These are phyloP conservation scores for Coccomyxa sp. DNA, from an alignment of 139 green algal genomes.

Conservation along the genomic window DNA sequence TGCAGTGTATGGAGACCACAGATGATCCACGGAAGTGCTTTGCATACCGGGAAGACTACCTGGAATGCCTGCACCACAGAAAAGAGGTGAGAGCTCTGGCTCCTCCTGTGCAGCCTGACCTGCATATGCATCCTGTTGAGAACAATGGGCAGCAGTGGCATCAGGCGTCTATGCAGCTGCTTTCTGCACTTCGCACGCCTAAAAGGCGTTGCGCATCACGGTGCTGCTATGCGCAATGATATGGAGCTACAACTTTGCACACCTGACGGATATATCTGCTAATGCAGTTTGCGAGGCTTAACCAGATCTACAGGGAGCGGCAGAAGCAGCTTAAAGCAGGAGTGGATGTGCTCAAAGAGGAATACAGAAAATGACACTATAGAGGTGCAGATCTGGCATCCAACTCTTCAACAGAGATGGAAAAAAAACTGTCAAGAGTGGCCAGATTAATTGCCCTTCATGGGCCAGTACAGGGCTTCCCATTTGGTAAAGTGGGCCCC, in stretches of 20 bases:
- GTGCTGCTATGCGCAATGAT: too few relatives aligned
- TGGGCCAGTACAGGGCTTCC: too few relatives aligned
- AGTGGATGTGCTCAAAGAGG: not conserved
- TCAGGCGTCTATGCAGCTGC: not conserved
- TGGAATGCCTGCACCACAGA: slow-evolving; percentile 69
- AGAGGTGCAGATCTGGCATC: too few relatives aligned
- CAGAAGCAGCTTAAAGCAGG: not conserved
- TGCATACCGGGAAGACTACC: slow-evolving; percentile 57
- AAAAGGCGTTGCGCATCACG: too few relatives aligned
- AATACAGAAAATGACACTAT: not conserved
- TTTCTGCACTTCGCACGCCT: not conserved
- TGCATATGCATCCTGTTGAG: not conserved
- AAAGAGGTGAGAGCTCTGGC: slow-evolving; percentile 42
- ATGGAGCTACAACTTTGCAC: too few relatives aligned
- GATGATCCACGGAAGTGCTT: slow-evolving; percentile 53
- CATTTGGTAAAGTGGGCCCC: too few relatives aligned
- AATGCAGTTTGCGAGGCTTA: too few relatives aligned
- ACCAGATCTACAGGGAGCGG: not conserved
- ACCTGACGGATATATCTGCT: too few relatives aligned
- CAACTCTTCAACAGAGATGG: too few relatives aligned
- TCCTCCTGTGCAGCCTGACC: not conserved
- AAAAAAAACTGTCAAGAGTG: too few relatives aligned
- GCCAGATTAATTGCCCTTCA: too few relatives aligned
- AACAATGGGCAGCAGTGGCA: not conserved
- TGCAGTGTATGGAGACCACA: slow-evolving; percentile 59